phyloP scores from a whole-genome alignment of 179 eudicot species.

The Beta lomatogona region DNA sequence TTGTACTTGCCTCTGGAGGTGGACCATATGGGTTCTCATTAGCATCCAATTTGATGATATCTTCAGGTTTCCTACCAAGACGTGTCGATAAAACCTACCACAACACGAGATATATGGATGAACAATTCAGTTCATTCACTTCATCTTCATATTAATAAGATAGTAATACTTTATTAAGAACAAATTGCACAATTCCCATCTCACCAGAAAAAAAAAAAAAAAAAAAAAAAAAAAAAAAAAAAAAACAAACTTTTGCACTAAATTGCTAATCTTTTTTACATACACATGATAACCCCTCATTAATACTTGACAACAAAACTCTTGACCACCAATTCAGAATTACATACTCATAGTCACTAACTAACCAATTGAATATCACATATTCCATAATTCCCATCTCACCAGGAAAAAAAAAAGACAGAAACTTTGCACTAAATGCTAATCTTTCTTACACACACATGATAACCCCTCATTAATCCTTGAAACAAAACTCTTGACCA shows the following conservation, averaged over 20 bases:
- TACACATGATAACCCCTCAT: background rate
- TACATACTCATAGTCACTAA: background rate
- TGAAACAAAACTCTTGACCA: background rate
- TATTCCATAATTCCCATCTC: background rate
- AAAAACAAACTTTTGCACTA: constrained; percentile 1
- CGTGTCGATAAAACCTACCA: constrained; percentile 82
- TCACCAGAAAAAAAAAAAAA: background rate
- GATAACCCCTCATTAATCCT: background rate
- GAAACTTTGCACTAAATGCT: background rate
- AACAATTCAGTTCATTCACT: background rate
- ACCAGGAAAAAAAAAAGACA: background rate
- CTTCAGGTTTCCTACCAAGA: constrained; percentile 93
- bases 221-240: background rate
- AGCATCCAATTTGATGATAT: constrained; percentile 90
- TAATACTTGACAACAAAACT: background rate
- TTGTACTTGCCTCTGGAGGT: constrained; percentile 89
- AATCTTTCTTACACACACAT: background rate
- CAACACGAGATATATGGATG: background rate
- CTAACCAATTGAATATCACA: background rate
- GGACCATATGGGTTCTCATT: constrained; percentile 99
- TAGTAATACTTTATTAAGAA: background rate
- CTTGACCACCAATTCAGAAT: too few relatives aligned
- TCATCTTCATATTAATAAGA: background rate
- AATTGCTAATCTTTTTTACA: background rate
- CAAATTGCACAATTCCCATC: constrained; percentile 1